Percentiles rank a stretch among this genome's conserved stretches.
phyloP scores from a whole-genome alignment of 2,329 filamentous ascomycete genomes.

The Neonectria faginata region DNA sequence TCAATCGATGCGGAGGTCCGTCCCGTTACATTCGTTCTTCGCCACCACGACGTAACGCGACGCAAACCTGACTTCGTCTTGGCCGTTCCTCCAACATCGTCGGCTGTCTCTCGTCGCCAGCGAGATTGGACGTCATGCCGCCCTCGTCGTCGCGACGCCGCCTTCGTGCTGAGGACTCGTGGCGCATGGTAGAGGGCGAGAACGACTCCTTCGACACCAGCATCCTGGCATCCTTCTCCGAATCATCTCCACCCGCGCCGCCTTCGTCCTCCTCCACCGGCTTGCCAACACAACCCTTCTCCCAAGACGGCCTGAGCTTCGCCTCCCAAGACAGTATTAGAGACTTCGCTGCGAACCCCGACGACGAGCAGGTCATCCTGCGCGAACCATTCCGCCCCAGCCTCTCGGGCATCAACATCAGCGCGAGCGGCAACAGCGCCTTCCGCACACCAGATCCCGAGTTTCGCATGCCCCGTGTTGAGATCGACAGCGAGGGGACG shows the following conservation, averaged over 20 bases:
- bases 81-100: not conserved
- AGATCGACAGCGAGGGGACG: constrained; percentile 54
- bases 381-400: constrained; percentile 68
- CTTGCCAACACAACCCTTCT: constrained; percentile 61
- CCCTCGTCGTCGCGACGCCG: constrained; percentile 38
- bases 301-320: constrained; percentile 56
- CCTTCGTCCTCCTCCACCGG: constrained; percentile 48
- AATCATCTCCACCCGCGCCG: constrained; percentile 52
- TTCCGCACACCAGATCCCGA: constrained; percentile 61
- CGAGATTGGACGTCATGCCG: constrained; percentile 30
- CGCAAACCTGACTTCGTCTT: not conserved
- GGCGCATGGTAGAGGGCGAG: constrained; percentile 71
- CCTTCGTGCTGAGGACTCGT: constrained; percentile 63
- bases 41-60: constrained; percentile 19
- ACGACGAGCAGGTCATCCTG: constrained; percentile 67
- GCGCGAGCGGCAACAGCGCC: constrained; percentile 32
- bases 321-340: constrained; percentile 68
- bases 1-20: constrained; percentile 22
- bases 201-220: constrained; percentile 71
- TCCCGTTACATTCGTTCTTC: constrained; percentile 18
- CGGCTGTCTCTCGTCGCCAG: not conserved
- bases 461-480: constrained; percentile 65
- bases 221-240: constrained; percentile 59
- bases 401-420: constrained; percentile 54
- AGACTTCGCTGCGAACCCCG: constrained; percentile 64